Conservation (phyloP, 225 moss, liverwort and hornwort species). For the Pseudisothecium myosuroides region DNA sequence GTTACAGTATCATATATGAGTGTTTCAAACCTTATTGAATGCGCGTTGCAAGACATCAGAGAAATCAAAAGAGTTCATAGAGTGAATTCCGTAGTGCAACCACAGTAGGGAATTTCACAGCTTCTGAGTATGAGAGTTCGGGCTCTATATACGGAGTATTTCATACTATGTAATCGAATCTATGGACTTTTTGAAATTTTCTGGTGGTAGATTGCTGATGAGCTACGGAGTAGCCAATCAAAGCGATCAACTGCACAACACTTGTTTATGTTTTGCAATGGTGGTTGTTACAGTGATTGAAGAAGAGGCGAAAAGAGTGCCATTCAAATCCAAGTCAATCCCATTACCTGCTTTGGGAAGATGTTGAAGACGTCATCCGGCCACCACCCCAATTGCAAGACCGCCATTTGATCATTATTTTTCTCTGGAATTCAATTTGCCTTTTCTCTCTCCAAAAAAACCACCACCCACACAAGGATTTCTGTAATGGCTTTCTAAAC, state of each 20-base stretch:
- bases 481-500: background rate
- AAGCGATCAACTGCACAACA: background rate
- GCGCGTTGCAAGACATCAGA: background rate
- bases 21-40: background rate
- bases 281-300: background rate
- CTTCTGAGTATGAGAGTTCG: background rate
- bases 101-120: background rate
- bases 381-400: background rate
- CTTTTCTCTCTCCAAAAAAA: background rate
- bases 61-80: background rate
- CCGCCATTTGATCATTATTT: background rate
- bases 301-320: background rate
- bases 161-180: background rate
- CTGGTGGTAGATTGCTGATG: background rate
- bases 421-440: background rate
- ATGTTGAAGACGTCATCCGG: background rate
- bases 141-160: background rate
- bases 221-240: no score
- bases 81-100: no score
- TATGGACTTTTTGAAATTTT: background rate
- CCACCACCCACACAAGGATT: background rate
- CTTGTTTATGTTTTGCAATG: background rate
- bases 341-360: background rate
- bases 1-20: no score
- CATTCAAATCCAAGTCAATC: background rate